Conservation (phyloP, 768 basidiomycete genomes). For the Mycena vitilis region DNA sequence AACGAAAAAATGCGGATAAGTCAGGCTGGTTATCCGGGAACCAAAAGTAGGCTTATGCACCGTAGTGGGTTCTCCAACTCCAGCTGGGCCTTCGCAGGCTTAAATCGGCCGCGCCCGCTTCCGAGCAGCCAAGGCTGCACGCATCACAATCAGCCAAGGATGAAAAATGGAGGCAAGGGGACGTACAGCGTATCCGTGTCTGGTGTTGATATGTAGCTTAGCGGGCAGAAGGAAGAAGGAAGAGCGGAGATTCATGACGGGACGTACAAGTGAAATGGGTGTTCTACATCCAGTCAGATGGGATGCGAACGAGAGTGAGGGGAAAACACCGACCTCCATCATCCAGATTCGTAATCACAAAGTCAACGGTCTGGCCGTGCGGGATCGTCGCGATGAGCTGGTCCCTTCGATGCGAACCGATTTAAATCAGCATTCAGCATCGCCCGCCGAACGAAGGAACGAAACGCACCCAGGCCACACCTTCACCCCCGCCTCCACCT, state of each 20-base stretch:
- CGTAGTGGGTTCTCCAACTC: constrained; percentile 19
- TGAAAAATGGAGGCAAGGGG: neutral
- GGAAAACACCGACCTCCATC: constrained; percentile 22
- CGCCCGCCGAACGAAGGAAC: neutral
- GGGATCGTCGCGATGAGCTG: constrained; percentile 29
- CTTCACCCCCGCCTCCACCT: constrained; percentile 3
- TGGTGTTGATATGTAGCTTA: neutral
- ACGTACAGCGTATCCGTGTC: constrained; percentile 28
- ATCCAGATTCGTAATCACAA: constrained; percentile 33
- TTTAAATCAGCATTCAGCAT: neutral
- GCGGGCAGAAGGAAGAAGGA: neutral
- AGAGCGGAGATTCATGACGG: neutral
- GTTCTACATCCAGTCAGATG: neutral
- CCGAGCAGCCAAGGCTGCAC: constrained; percentile 34
- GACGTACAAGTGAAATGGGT: constrained; percentile 31
- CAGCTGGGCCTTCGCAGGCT: neutral
- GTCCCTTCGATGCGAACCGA: constrained; percentile 10
- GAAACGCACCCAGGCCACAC: constrained; percentile 29
- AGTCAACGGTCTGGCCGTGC: constrained; percentile 18
- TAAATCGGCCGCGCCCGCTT: constrained; percentile 26
- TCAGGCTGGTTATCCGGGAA: neutral
- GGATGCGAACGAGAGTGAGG: neutral
- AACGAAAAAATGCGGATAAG: no score
- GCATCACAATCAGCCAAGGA: no score
- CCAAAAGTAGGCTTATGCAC: neutral